Base-by-base conservation (phyloP, 2,329 filamentous ascomycete species). In the Sphaerulina vaccinii region DNA sequence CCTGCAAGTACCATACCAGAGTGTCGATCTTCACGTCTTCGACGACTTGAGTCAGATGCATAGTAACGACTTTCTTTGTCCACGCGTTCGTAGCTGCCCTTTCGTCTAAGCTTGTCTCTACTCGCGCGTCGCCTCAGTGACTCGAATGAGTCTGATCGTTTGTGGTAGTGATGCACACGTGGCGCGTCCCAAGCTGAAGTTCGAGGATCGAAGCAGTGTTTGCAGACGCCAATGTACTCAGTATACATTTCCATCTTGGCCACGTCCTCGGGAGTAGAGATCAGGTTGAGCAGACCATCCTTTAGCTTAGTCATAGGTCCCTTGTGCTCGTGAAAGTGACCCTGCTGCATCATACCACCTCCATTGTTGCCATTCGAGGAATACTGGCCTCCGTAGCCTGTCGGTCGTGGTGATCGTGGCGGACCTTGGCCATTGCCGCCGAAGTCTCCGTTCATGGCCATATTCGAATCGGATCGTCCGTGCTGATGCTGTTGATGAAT, bases 221-320 rank as follows among this genome's bases (percentile, higher is more conserved):
- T 82, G 70, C 83, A 86, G 2, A 85, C 79, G 18, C 83, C 83
- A 59, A 84, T 85, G 53, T 80, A 79, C 67, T 86, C 81, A 1
- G 82, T 85, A 61, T 86, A 86, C 63, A 85, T 82, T 66, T 86
- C 83, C 71, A 83, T 85, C 63, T 79, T 79, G 15, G 76, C 77
- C 1, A 85, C 81, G n/a, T 82, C 83, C 56, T 85, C 81, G 1
- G 81, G 64, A 27, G 56, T 60, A 3, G 62, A 62, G 11, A 68
- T 62, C 13, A 68, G 43, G 21, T 68, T 66, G 49, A 68, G 52
- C 27, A 76, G 55, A 81, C 83, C 63, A 76, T 82, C 79, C 79
- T 84, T 73, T 78, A 85, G 61, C 81, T 79, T 33, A 32, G 72
- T 73, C 1, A 85, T 71, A 0, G 83, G 79, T 0, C 81, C 81